These are phyloP conservation scores for Leccinum boreale DNA, from an alignment of 768 basidiomycete genomes.

Conservation along the genomic window DNA sequence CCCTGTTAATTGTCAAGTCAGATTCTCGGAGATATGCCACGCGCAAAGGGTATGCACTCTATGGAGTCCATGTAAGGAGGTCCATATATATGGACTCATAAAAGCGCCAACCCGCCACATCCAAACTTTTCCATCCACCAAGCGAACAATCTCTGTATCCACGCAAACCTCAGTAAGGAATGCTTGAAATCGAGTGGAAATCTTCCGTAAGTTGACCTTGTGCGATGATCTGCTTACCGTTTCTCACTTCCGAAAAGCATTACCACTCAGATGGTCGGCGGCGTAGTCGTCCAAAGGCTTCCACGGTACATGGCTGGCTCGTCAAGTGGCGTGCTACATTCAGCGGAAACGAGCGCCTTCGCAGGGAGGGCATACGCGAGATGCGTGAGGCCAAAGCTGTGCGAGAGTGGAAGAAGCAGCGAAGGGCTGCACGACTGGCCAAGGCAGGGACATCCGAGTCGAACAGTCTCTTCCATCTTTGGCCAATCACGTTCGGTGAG, in stretches of 20 bases:
- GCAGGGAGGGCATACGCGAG: conserved; percentile 68
- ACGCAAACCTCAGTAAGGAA: conserved; percentile 3
- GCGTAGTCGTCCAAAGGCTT: conserved; percentile 49
- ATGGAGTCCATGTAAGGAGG: conserved; percentile 1
- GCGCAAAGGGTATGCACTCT: conserved; percentile 14
- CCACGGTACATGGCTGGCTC: conserved; percentile 71
- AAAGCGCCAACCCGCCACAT: conserved; percentile 4
- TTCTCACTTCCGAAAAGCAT: conserved; percentile 16
- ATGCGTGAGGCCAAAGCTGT: conserved; percentile 54
- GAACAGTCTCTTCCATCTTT: conserved; percentile 19
- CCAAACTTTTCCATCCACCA: conserved; percentile 8
- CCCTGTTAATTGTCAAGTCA: not conserved
- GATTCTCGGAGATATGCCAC: conserved; percentile 16
- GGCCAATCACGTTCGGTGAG: conserved; percentile 27
- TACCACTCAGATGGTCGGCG: conserved; percentile 38
- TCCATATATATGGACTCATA: conserved; percentile 24
- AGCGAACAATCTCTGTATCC: conserved; percentile 4
- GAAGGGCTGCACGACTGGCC: conserved; percentile 15
- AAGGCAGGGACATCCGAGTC: conserved; percentile 8
- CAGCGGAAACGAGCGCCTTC: conserved; percentile 55
- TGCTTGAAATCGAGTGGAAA: conserved; percentile 34
- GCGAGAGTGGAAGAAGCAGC: conserved; percentile 30
- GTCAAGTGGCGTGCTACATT: conserved; percentile 77
- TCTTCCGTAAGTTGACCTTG: conserved; percentile 25
- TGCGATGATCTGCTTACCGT: not conserved